A percentile compares a stretch with the other conserved stretches of the same genome.
Evolutionary conservation across 768 basidiomycete species (phyloP).

Genomic region (Xanthoconium purpureum): DNA sequence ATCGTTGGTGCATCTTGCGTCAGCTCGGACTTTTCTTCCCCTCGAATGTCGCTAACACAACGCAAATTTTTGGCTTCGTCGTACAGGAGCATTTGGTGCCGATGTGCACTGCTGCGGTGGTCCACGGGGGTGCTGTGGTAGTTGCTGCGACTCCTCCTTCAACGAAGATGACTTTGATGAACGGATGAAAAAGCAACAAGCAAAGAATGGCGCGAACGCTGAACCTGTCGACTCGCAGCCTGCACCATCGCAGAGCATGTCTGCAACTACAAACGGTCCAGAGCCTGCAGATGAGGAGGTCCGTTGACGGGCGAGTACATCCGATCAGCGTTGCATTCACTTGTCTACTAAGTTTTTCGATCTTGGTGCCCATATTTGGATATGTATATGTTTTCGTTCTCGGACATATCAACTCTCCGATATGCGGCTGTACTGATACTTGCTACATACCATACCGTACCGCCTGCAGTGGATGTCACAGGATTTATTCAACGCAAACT

Average conservation of each 20-base stretch:
- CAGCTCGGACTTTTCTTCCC: neutral
- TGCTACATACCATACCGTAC: too few relatives aligned
- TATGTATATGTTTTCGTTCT: neutral
- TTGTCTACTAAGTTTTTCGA: too few relatives aligned
- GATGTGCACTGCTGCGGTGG: conserved; percentile 25
- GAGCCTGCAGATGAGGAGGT: neutral
- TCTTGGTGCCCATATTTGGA: too few relatives aligned
- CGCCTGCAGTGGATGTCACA: too few relatives aligned
- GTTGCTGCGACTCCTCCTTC: conserved; percentile 29
- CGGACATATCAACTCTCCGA: too few relatives aligned
- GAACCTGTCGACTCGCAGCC: conserved; percentile 23
- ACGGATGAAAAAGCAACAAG: conserved; percentile 24
- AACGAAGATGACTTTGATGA: conserved; percentile 31
- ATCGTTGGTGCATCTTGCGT: conserved; percentile 27
- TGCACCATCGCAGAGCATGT: conserved; percentile 19
- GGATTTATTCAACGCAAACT: too few relatives aligned
- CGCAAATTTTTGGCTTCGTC: neutral
- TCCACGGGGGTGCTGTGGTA: conserved; percentile 26
- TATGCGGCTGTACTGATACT: too few relatives aligned
- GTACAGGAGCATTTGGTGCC: conserved; percentile 23
- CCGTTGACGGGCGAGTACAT: neutral
- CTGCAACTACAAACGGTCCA: conserved; percentile 2
- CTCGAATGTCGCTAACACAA: neutral
- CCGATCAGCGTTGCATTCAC: too few relatives aligned
- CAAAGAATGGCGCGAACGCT: conserved; percentile 9